These are phyloP conservation scores for Populus tremula DNA, from an alignment of 345 rosid species.

Conservation along the genomic window DNA sequence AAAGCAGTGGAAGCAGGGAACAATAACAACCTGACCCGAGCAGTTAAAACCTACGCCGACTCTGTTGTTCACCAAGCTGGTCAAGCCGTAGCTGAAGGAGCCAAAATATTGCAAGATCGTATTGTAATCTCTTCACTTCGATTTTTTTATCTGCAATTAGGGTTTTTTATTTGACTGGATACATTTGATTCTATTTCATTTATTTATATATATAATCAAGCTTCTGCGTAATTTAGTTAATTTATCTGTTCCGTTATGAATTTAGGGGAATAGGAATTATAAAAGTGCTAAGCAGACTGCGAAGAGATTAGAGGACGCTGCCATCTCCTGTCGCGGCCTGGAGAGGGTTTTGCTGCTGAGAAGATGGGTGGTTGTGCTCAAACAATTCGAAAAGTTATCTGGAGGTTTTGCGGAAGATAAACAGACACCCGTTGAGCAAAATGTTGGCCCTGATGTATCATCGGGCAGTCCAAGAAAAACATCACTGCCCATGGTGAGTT, in stretches of 20 bases:
- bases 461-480: slow-evolving; percentile 42
- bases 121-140: slow-evolving; percentile 46
- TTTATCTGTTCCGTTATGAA: too few species aligned
- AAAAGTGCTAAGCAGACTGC: slow-evolving; percentile 69
- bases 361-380: slow-evolving; percentile 80
- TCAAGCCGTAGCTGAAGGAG: slow-evolving; percentile 93
- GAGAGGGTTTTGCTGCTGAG: slow-evolving; percentile 69
- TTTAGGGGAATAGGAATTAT: slow-evolving; percentile 58
- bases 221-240: background rate
- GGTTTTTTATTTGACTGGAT: background rate
- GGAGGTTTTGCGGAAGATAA: slow-evolving; percentile 42
- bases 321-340: slow-evolving; percentile 65
- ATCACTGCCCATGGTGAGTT: slow-evolving; percentile 10
- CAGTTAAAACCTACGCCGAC: slow-evolving; percentile 87
- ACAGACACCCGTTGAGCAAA: slow-evolving; percentile 40
- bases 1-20: slow-evolving; percentile 96
- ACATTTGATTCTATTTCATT: background rate
- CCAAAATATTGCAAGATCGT: slow-evolving; percentile 93
- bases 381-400: slow-evolving; percentile 53
- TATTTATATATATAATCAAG: background rate
- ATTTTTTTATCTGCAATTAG: background rate
- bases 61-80: slow-evolving; percentile 96
- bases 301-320: slow-evolving; percentile 85
- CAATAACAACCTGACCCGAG: slow-evolving; percentile 86
- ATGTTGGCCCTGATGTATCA: slow-evolving; percentile 45